Conservation (phyloP, 805 yeast genomes). For the Soucietia sequanensis region DNA sequence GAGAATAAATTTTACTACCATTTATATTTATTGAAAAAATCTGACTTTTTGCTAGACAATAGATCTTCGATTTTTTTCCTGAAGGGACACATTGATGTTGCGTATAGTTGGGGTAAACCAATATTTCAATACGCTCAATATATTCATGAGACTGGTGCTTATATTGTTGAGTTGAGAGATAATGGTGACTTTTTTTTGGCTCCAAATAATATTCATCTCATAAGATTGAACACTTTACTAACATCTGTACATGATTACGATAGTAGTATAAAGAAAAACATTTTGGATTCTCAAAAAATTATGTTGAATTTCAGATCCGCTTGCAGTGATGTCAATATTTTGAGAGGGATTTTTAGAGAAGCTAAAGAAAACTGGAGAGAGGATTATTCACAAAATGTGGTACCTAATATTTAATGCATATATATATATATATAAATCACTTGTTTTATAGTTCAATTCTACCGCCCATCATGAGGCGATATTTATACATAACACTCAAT, state of each 20-base stretch:
- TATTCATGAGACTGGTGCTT: conserved; percentile 85
- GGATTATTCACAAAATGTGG: conserved; percentile 8
- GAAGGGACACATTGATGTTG: conserved; percentile 58
- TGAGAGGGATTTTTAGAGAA: conserved; percentile 55
- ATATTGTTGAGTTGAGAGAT: conserved; percentile 81
- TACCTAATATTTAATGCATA: not conserved
- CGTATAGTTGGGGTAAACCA: conserved; percentile 91
- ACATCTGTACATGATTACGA: conserved; percentile 20
- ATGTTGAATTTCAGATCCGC: conserved; percentile 66
- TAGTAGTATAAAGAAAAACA: conserved; percentile 17
- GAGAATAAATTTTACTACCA: conserved; percentile 74
- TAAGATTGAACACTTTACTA: conserved; percentile 56
- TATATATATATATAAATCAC: too few relatives aligned
- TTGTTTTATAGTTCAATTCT: too few relatives aligned
- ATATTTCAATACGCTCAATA: conserved; percentile 81
- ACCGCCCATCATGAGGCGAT: too few relatives aligned
- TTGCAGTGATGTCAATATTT: conserved; percentile 51
- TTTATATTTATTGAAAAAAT: conserved; percentile 60
- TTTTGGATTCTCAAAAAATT: conserved; percentile 68
- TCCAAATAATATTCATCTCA: conserved; percentile 81
- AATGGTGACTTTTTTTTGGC: conserved; percentile 79
- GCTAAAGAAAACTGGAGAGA: conserved; percentile 52
- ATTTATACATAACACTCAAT: not conserved
- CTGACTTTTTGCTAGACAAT: conserved; percentile 81
- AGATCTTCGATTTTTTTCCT: conserved; percentile 65